Percentiles rank a stretch among this genome's conserved stretches.
These are phyloP conservation scores for Papilionanthe hybrid DNA, from an alignment of 116 monocot species.

Conservation along the genomic window DNA sequence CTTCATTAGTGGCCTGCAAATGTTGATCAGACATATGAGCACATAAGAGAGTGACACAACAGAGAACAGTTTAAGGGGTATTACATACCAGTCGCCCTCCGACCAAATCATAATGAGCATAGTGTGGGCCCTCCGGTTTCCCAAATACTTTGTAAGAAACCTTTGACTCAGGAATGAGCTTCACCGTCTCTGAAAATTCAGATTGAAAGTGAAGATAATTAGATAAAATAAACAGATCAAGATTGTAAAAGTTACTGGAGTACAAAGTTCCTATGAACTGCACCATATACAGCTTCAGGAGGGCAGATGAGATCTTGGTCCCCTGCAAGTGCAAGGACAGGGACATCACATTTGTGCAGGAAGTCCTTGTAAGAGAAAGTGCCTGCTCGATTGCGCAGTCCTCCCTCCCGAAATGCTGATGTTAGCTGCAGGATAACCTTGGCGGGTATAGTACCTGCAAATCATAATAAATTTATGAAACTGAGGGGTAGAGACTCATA, in stretches of 20 bases:
- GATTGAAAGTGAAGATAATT: background rate
- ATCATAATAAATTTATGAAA: background rate
- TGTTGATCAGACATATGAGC: background rate
- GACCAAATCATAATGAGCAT: slow-evolving; percentile 97
- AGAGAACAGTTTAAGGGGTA: background rate
- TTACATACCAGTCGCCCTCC: slow-evolving; percentile 73
- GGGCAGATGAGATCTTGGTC: slow-evolving; percentile 93
- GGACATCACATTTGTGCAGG: slow-evolving; percentile 51
- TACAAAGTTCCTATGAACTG: background rate
- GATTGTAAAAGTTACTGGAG: background rate
- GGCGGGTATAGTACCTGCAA: slow-evolving; percentile 81
- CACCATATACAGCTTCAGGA: slow-evolving; percentile 96
- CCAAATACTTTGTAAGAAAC: slow-evolving; percentile 76
- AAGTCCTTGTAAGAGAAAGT: slow-evolving; percentile 79
- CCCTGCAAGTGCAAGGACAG: slow-evolving; percentile 84
- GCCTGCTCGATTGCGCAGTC: slow-evolving; percentile 54
- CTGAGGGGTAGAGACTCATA: background rate
- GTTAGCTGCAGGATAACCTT: slow-evolving; percentile 86
- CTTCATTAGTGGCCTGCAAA: slow-evolving; percentile 69
- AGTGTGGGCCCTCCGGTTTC: slow-evolving; percentile 71
- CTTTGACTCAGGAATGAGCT: slow-evolving; percentile 52
- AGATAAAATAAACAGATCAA: background rate
- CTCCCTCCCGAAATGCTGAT: slow-evolving; percentile 74
- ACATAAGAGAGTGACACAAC: background rate
- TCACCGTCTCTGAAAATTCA: slow-evolving; percentile 69